phyloP scores from a whole-genome alignment of 169 alveolate genomes.

The Plasmodium gaboni region DNA sequence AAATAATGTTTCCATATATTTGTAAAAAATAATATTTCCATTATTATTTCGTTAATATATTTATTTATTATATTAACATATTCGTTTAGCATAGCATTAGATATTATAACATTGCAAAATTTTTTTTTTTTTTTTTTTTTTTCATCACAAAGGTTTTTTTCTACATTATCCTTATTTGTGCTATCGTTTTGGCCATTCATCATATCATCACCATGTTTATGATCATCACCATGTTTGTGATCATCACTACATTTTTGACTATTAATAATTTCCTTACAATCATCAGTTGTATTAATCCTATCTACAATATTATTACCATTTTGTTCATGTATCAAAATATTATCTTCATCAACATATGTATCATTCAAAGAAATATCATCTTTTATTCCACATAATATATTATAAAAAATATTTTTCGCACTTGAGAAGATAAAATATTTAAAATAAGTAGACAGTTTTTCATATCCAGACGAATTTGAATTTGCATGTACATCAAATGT shows the following conservation, averaged over 20 bases:
- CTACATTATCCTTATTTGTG: neutral
- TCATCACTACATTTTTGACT: no score
- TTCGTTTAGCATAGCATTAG: neutral
- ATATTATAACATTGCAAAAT: neutral
- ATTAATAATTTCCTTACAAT: no score
- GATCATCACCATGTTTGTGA: neutral
- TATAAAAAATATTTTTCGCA: slow-evolving; percentile 59
- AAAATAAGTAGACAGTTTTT: slow-evolving; percentile 26
- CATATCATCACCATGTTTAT: neutral
- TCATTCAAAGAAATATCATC: neutral
- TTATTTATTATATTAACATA: slow-evolving; percentile 49
- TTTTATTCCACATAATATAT: slow-evolving; percentile 16
- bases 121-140: neutral
- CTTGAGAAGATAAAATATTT: slow-evolving; percentile 49
- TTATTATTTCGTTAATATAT: slow-evolving; percentile 60
- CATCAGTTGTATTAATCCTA: neutral
- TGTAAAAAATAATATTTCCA: slow-evolving; percentile 71
- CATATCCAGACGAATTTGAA: neutral
- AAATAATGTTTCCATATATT: slow-evolving; percentile 67
- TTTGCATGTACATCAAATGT: neutral
- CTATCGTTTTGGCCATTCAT: neutral
- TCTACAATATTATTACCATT: neutral
- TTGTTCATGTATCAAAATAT: no score
- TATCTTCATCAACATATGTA: no score
- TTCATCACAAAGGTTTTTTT: neutral